Conservation (phyloP, 2,329 filamentous ascomycete species). For the Setomelanomma holmii region DNA sequence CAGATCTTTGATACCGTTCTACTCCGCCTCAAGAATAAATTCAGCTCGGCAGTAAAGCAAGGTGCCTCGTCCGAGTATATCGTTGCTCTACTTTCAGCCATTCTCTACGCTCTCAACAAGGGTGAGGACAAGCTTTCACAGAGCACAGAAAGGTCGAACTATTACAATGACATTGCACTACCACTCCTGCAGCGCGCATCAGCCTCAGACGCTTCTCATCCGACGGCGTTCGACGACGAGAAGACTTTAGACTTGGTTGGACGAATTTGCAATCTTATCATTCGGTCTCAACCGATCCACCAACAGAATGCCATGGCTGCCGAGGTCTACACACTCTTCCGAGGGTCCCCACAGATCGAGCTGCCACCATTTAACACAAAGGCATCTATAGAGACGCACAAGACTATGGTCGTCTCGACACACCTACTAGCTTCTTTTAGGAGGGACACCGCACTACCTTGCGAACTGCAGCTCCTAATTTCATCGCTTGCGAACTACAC, state of each 20-base stretch:
- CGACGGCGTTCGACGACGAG: conserved; percentile 53
- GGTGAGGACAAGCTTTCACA: conserved; percentile 60
- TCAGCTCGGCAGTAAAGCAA: conserved; percentile 63
- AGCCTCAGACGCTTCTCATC: conserved; percentile 40
- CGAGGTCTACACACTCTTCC: conserved; percentile 64
- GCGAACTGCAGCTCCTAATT: conserved; percentile 41
- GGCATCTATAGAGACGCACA: conserved; percentile 45
- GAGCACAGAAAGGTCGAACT: conserved; percentile 46
- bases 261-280: conserved; percentile 65
- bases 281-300: conserved; percentile 59
- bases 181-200: conserved; percentile 51
- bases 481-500: conserved; percentile 49
- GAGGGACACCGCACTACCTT: conserved; percentile 43
- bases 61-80: conserved; percentile 61
- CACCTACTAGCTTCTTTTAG: conserved; percentile 62
- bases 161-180: conserved; percentile 57
- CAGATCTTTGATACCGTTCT: conserved; percentile 70
- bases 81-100: conserved; percentile 65
- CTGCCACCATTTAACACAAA: conserved; percentile 42
- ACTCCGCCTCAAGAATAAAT: conserved; percentile 68
- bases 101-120: conserved; percentile 67
- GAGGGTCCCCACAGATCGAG: conserved; percentile 34
- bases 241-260: conserved; percentile 66
- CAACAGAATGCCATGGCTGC: conserved; percentile 60
- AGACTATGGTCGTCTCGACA: conserved; percentile 63